Base-by-base conservation (phyloP, 805 yeast species). In the Lachancea thermotolerans region DNA sequence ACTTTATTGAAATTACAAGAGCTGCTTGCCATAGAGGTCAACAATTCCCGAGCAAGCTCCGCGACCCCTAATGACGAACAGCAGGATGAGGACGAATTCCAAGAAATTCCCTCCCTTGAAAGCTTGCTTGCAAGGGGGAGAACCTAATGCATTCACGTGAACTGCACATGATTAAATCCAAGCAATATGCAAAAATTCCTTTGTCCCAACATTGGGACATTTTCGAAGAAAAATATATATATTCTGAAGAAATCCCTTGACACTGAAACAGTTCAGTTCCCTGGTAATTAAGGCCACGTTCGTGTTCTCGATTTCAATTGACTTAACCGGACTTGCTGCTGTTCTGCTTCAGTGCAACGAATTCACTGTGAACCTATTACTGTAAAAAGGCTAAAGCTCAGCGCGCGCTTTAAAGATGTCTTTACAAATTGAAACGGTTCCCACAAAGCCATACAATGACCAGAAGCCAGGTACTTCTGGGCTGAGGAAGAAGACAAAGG, bases 381-480 rank as follows among this genome's bases (percentile, higher is more conserved):
- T 21, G 25, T 21, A 7, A 21, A 21, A 21, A 21, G 25, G 25
- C 25, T 21, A 21, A 7, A 21, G 25, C 25, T 21, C 25, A 21
- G 25, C 25, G 25, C 25, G 25, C 25, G 25, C 25, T 21, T 21
- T 7, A 21, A 8, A 14, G 40, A 62, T 62, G 66, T 53, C 60
- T 2, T 48, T 49, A 21, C 48, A 50, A 28, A 50, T 60, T 15
- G 51, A 55, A 34, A 53, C 60, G 17, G 72, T 86, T 36, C 60
- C 75, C 33, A 90, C 98, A 17, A 79, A 75, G 10, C 81, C 96
- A 0, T 91, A 78, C 66, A 73, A 68, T 36, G 99, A 90, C 69
- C 99, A 91, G 66, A 93, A 90, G 65, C 98, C 99, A 10, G 99
- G 99, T 32, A 91, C 99, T 17, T 91, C 98, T 7, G 99, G 99